These are phyloP conservation scores for Xylaria acuta DNA, from an alignment of 495 filamentous ascomycete species.

Conservation along the genomic window DNA sequence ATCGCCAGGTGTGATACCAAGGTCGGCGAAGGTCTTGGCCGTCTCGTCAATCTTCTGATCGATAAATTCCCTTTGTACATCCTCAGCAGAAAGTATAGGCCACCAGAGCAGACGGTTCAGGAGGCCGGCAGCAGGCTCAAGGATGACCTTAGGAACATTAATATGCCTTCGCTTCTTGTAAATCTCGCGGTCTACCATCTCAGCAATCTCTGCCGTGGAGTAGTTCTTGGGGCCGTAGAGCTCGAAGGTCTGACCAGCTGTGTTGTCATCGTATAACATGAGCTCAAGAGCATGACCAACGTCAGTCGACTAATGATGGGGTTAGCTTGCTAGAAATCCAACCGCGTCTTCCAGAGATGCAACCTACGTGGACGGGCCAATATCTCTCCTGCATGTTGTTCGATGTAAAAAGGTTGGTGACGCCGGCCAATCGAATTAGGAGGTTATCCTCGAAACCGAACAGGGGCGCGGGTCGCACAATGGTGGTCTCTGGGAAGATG, in stretches of 20 bases:
- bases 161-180: slow-evolving; percentile 87
- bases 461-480: slow-evolving; percentile 91
- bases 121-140: slow-evolving; percentile 72
- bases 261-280: slow-evolving; percentile 89
- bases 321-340: slow-evolving; percentile 32
- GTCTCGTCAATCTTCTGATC: slow-evolving; percentile 89
- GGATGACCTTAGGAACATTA: slow-evolving; percentile 82
- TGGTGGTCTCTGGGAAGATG: slow-evolving; percentile 98
- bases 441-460: slow-evolving; percentile 95
- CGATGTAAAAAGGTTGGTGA: slow-evolving; percentile 80
- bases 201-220: slow-evolving; percentile 83
- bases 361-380: slow-evolving; percentile 89
- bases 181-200: slow-evolving; percentile 90
- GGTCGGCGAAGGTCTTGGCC: slow-evolving; percentile 94
- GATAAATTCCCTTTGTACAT: slow-evolving; percentile 91
- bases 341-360: slow-evolving; percentile 4
- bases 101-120: slow-evolving; percentile 88
- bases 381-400: slow-evolving; percentile 93
- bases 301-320: slow-evolving; percentile 70
- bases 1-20: slow-evolving; percentile 86
- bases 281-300: slow-evolving; percentile 84
- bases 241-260: slow-evolving; percentile 89
- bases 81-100: slow-evolving; percentile 80
- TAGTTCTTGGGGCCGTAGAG: slow-evolving; percentile 95
- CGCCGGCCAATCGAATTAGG: slow-evolving; percentile 80